Evolutionary conservation across 2,329 filamentous ascomycete genomes (phyloP).

Genomic region (Exophiala spinifera): DNA sequence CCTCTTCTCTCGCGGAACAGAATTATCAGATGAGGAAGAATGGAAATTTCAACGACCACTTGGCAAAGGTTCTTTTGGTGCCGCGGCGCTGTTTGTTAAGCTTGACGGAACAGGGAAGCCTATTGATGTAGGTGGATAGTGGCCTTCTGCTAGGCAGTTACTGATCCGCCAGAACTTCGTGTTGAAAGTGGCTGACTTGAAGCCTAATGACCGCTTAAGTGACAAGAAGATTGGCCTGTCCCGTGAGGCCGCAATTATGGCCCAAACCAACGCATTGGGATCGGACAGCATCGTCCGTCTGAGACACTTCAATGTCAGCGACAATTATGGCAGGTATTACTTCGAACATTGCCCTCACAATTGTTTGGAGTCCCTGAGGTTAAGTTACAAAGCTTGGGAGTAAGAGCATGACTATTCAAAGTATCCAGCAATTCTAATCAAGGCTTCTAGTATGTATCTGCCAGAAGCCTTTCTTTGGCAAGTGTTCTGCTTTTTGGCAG

Average conservation of each 20-base stretch:
- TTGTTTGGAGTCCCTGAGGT: slow-evolving; percentile 12
- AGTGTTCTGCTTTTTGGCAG: slow-evolving; percentile 16
- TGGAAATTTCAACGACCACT: slow-evolving; percentile 20
- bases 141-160: background rate
- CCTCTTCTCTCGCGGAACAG: slow-evolving; percentile 9
- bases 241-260: slow-evolving; percentile 15
- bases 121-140: slow-evolving; percentile 9
- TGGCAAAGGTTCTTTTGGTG: slow-evolving; percentile 20
- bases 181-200: slow-evolving; percentile 4
- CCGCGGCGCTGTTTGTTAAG: slow-evolving; percentile 17
- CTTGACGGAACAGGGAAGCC: slow-evolving; percentile 4
- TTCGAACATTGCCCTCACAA: slow-evolving; percentile 16
- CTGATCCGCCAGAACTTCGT: background rate
- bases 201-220: background rate
- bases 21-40: slow-evolving; percentile 14
- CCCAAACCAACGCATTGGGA: slow-evolving; percentile 11
- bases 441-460: slow-evolving; percentile 12
- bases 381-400: slow-evolving; percentile 24
- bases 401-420: background rate
- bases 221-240: slow-evolving; percentile 5
- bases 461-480: slow-evolving; percentile 25
- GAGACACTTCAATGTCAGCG: slow-evolving; percentile 10
- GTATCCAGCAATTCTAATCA: background rate
- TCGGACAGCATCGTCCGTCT: slow-evolving; percentile 12
- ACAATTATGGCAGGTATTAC: slow-evolving; percentile 18